Conservation (phyloP, 345 rosid species). For the Erodium maritimum region DNA sequence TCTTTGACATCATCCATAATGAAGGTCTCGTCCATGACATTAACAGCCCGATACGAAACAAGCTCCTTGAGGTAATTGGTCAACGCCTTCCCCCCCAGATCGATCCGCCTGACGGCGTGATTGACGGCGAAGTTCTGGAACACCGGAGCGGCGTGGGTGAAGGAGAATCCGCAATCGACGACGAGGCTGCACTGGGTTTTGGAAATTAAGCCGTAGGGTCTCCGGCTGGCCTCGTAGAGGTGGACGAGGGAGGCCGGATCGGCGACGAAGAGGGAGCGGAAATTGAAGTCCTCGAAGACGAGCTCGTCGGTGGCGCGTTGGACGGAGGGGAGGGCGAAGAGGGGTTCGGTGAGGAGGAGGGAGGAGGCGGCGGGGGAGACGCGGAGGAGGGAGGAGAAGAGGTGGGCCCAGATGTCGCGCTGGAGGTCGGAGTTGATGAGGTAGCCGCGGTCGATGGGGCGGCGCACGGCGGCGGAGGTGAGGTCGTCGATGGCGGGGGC, state of each 20-base stretch:
- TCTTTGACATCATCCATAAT: conserved; percentile 87
- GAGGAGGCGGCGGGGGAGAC: conserved; percentile 41
- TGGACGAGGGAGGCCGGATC: conserved; percentile 68
- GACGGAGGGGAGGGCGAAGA: conserved; percentile 56
- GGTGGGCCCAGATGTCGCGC: conserved; percentile 85
- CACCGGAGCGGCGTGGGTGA: conserved; percentile 77
- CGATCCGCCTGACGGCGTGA: conserved; percentile 67
- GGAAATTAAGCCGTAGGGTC: conserved; percentile 45
- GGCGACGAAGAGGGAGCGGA: conserved; percentile 51
- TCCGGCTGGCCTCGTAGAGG: conserved; percentile 66
- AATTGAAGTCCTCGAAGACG: conserved; percentile 83
- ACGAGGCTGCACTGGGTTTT: conserved; percentile 67
- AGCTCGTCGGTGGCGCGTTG: conserved; percentile 79
- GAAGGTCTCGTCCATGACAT: conserved; percentile 80
- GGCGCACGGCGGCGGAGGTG: conserved; percentile 85
- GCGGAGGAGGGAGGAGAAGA: conserved; percentile 54
- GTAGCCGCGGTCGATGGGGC: conserved; percentile 94
- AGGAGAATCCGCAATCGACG: conserved; percentile 85
- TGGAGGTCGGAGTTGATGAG: conserved; percentile 74
- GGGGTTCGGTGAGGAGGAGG: conserved; percentile 74
- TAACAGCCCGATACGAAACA: conserved; percentile 65
- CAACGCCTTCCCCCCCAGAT: conserved; percentile 86
- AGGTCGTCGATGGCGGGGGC: conserved; percentile 42
- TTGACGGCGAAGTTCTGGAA: conserved; percentile 60
- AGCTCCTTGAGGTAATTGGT: conserved; percentile 84